These are phyloP conservation scores for Globisporangium polare DNA, from an alignment of 352 stramenopile species.

Conservation along the genomic window DNA sequence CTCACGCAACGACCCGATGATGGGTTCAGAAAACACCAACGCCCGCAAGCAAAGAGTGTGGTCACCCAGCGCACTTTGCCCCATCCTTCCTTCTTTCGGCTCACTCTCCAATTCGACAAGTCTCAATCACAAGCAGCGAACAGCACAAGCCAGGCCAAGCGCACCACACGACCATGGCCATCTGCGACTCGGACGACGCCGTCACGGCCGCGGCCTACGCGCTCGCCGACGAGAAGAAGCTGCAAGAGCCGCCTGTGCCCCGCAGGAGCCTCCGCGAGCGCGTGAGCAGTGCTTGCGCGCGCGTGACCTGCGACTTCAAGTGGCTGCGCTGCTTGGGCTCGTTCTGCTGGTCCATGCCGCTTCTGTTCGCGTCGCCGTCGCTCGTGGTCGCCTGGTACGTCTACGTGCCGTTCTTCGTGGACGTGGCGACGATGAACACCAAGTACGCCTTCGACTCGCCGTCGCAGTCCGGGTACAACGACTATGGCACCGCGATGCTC, in stretches of 20 bases:
- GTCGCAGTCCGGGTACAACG: not conserved
- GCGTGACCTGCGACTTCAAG: not conserved
- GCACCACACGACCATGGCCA: not conserved
- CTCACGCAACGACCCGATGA: not conserved
- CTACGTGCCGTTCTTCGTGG: constrained; percentile 2
- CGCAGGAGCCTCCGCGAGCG: too few relatives aligned
- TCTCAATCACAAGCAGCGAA: not conserved
- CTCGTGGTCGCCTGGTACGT: not conserved
- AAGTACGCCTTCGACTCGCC: constrained; percentile 9
- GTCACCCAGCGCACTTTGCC: too few relatives aligned
- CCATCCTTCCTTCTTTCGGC: too few relatives aligned
- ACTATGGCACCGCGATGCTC: not conserved
- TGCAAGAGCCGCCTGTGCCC: not conserved
- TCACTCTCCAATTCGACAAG: not conserved
- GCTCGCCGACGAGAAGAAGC: not conserved
- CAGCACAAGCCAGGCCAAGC: not conserved
- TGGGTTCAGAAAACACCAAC: too few relatives aligned
- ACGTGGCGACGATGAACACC: not conserved
- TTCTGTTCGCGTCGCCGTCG: not conserved
- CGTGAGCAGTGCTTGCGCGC: not conserved
- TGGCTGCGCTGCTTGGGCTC: not conserved
- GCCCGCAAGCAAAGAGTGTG: too few relatives aligned
- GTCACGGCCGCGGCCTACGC: not conserved
- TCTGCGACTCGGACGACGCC: not conserved
- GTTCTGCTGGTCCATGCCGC: not conserved